phyloP scores from a whole-genome alignment of 495 filamentous ascomycete genomes.

The Extremus antarcticus region DNA sequence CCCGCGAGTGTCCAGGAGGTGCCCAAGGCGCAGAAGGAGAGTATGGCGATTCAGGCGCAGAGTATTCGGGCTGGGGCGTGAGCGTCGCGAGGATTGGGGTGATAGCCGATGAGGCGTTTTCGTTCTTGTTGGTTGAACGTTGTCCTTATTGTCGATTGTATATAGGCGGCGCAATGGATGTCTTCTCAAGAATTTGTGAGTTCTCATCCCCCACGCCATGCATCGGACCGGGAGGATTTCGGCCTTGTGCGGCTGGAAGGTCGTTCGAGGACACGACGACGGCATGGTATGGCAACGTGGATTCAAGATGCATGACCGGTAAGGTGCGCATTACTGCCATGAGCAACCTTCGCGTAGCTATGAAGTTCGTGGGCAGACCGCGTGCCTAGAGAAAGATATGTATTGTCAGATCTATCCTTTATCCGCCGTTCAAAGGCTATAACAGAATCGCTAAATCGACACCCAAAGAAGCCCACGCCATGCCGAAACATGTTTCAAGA shows the following conservation, averaged over 20 bases:
- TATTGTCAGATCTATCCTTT: background rate
- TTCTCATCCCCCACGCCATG: too few species aligned
- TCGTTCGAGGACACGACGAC: too few species aligned
- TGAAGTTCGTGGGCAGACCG: background rate
- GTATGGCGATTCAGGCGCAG: background rate
- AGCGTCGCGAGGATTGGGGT: too few species aligned
- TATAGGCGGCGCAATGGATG: too few species aligned
- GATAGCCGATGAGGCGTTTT: too few species aligned
- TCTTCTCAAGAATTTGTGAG: too few species aligned
- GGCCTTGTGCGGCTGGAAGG: too few species aligned
- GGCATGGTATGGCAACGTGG: background rate
- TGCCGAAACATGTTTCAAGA: background rate
- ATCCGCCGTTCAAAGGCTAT: too few species aligned
- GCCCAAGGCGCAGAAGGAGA: background rate
- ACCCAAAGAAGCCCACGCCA: background rate
- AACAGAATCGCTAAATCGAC: too few species aligned
- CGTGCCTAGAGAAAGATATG: background rate
- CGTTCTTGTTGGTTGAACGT: too few species aligned
- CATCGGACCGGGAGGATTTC: too few species aligned
- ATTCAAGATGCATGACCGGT: background rate
- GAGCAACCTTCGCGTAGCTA: background rate
- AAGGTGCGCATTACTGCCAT: background rate
- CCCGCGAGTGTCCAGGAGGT: constrained; percentile 13
- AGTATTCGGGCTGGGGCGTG: background rate
- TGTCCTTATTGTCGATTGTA: too few species aligned